Evolutionary conservation across 2,329 filamentous ascomycete species (phyloP).

Genomic region (Verruconis gallopava): DNA sequence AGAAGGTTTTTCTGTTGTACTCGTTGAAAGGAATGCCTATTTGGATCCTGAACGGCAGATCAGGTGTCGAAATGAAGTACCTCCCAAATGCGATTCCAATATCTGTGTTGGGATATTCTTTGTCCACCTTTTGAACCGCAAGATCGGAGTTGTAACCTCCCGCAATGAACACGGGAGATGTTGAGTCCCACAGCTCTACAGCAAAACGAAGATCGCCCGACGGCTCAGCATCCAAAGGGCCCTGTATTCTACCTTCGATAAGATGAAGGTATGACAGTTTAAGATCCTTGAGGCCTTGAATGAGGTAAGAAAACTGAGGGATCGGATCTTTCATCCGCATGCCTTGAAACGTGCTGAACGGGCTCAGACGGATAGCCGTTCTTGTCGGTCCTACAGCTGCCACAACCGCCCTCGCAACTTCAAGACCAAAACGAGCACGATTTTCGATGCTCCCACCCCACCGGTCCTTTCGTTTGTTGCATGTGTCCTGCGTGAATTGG

Average conservation of each 20-base stretch:
- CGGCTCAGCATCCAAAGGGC: slow-evolving; percentile 25
- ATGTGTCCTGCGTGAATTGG: slow-evolving; percentile 48
- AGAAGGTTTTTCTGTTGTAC: slow-evolving; percentile 36
- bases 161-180: slow-evolving; percentile 24
- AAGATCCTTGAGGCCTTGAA: slow-evolving; percentile 37
- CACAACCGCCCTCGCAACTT: slow-evolving; percentile 39
- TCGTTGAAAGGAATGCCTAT: slow-evolving; percentile 30
- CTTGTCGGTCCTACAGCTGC: slow-evolving; percentile 39
- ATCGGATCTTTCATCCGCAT: slow-evolving; percentile 51
- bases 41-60: slow-evolving; percentile 33
- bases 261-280: slow-evolving; percentile 49
- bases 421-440: slow-evolving; percentile 37
- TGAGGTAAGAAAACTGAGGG: slow-evolving; percentile 49
- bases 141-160: slow-evolving; percentile 29
- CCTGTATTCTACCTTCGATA: slow-evolving; percentile 45
- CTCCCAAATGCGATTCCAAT: slow-evolving; percentile 35
- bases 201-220: slow-evolving; percentile 15
- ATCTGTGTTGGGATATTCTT: slow-evolving; percentile 31
- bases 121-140: slow-evolving; percentile 23
- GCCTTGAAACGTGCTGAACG: slow-evolving; percentile 47
- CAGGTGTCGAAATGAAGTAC: slow-evolving; percentile 37
- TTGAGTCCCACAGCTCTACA: slow-evolving; percentile 6
- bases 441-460: slow-evolving; percentile 38
- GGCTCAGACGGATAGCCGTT: slow-evolving; percentile 45
- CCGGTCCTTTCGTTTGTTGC: slow-evolving; percentile 40